Evolutionary conservation across 2,329 filamentous ascomycete genomes (phyloP), one percentile per base, ranked within the genome.

Genomic region (Talaromyces sp.): DNA sequence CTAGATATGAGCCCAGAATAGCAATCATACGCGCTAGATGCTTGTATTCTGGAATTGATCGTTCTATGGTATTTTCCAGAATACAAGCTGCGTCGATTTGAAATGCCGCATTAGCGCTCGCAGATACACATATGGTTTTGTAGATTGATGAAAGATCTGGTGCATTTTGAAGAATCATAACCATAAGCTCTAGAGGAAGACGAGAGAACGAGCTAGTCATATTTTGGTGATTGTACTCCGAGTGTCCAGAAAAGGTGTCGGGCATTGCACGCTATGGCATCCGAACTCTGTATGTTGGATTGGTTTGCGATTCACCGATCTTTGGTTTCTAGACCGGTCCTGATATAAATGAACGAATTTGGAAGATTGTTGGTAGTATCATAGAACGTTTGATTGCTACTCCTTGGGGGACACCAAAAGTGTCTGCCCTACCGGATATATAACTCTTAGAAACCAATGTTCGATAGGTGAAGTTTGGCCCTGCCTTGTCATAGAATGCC

Each of bases 41-140:
- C 27, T 56, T 66, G 35, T 63, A 63, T 41, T 63, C 41, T 11
- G 60, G 64, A 13, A 60, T 66, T n/a, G 60, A 63, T 35, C 60
- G 43, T 43, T 66, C 35, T 43, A 66, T 54, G 14, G 54, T 33
- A 10, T 54, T 24, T 9, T 66, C 60, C 10, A 66, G 49, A 45
- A 66, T 60, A 63, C 3, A 16, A 24, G 33, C 24, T 37, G 52
- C 1, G 27, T 52, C 43, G 35, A 54, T 19, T 10, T 60, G 19
- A 10, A 66, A 66, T 22, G 64, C 50, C 24, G 24, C 50, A 10
- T 60, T 63, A 14, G 27, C 52, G 57, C 13, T 31, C 19, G 60
- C 19, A 43, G 60, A 63, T 59, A 43, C n/a, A 60, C 60, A 63
- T 37, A 63, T 50, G 35, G 63, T 7, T 27, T 9, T 27, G 47